Conservation (phyloP, 78 protist species). For the Dictyostelium purpureum region DNA sequence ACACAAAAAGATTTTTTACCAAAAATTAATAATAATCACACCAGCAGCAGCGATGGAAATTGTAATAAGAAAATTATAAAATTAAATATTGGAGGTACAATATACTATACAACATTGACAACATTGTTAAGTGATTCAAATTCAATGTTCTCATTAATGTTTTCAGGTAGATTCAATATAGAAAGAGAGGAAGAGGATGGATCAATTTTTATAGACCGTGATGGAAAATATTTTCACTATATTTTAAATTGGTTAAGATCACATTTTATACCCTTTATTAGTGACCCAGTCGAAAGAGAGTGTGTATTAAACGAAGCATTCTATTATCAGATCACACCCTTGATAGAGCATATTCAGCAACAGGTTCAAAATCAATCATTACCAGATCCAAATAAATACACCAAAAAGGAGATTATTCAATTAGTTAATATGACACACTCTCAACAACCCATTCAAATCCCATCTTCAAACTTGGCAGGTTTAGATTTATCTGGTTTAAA, state of each 20-base stretch:
- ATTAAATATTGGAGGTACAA: constrained; percentile 62
- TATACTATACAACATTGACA: constrained; percentile 26
- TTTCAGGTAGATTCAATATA: constrained; percentile 63
- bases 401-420: constrained; percentile 58
- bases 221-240: constrained; percentile 54
- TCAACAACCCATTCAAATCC: constrained; percentile 30
- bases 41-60: background rate
- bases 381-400: background rate
- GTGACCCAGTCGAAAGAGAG: background rate
- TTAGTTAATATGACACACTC: constrained; percentile 5
- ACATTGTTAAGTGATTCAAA: constrained; percentile 32
- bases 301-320: constrained; percentile 25
- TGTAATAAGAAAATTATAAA: constrained; percentile 12
- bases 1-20: too few relatives aligned
- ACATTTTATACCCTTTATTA: background rate
- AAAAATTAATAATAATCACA: background rate
- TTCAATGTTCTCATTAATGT: constrained; percentile 76
- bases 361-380: background rate
- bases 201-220: constrained; percentile 68
- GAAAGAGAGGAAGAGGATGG: constrained; percentile 46
- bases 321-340: constrained; percentile 23
- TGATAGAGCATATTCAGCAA: constrained; percentile 10
- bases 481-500: constrained; percentile 40
- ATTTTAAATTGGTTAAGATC: constrained; percentile 70
- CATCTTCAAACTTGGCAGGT: constrained; percentile 47